These are phyloP conservation scores for Paramecium octaurelia DNA, from an alignment of 73 alveolate species.

Conservation along the genomic window DNA sequence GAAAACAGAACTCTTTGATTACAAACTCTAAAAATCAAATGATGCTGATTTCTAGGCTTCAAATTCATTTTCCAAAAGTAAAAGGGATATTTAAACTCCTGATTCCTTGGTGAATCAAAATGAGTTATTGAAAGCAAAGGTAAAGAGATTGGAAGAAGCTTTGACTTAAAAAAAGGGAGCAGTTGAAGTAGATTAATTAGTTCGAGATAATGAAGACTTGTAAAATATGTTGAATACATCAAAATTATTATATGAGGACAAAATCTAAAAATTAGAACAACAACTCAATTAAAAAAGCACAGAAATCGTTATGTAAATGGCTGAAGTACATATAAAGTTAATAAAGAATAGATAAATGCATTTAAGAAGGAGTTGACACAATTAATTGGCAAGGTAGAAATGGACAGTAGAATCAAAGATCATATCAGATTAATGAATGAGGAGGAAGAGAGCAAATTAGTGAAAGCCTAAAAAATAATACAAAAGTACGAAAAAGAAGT, in stretches of 20 bases:
- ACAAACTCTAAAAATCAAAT: neutral
- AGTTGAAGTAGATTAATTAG: constrained; percentile 47
- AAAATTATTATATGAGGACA: neutral
- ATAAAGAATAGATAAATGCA: neutral
- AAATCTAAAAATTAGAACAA: constrained; percentile 27
- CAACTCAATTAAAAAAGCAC: neutral
- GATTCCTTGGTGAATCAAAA: constrained; percentile 29
- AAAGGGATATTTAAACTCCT: neutral
- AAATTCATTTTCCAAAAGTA: constrained; percentile 17
- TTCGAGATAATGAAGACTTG: constrained; percentile 39
- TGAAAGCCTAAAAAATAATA: neutral
- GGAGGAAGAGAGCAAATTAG: neutral
- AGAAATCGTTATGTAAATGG: neutral
- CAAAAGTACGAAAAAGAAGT: neutral
- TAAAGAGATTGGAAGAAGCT: constrained; percentile 44
- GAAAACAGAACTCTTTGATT: constrained; percentile 29
- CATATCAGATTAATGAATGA: neutral
- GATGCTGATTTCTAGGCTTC: constrained; percentile 11
- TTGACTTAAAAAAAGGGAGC: constrained; percentile 56
- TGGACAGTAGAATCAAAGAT: neutral
- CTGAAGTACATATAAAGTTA: neutral
- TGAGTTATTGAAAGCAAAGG: constrained; percentile 54
- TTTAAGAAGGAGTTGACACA: neutral
- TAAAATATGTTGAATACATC: neutral
- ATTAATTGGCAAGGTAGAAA: neutral